Evolutionary conservation across 345 rosid species (phyloP).

Genomic region (Eutrema yunnanense): DNA sequence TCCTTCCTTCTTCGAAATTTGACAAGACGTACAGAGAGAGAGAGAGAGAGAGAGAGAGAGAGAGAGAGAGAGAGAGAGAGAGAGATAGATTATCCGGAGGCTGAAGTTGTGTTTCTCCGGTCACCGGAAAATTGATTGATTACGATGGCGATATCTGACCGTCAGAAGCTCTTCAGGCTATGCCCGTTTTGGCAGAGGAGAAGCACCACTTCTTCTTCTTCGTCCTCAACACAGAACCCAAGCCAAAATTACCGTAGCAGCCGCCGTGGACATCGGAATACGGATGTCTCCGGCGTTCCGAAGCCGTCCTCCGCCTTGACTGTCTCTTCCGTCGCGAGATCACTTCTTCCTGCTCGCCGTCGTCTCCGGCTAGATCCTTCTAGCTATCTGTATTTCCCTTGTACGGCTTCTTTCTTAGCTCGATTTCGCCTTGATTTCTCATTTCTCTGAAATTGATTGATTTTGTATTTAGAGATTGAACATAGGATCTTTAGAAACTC

Average conservation of each 20-base stretch:
- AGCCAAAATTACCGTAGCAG: slow-evolving; percentile 26
- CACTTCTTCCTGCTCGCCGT: slow-evolving; percentile 80
- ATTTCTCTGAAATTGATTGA: background rate
- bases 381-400: slow-evolving; percentile 71
- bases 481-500: background rate
- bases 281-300: slow-evolving; percentile 26
- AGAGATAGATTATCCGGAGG: background rate
- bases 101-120: slow-evolving; percentile 1
- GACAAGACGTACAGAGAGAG: too few species aligned
- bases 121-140: background rate
- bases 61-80: background rate
- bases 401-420: slow-evolving; percentile 34
- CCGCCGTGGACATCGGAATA: slow-evolving; percentile 27
- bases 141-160: slow-evolving; percentile 55
- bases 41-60: background rate
- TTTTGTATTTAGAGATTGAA: background rate
- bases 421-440: background rate
- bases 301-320: slow-evolving; percentile 35
- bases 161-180: slow-evolving; percentile 51
- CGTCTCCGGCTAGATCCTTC: slow-evolving; percentile 92
- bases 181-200: slow-evolving; percentile 76
- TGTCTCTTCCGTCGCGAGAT: slow-evolving; percentile 74
- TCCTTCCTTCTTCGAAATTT: background rate
- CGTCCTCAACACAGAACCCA: slow-evolving; percentile 55
- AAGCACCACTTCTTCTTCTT: slow-evolving; percentile 39